Evolutionary conservation across 2,329 filamentous ascomycete genomes (phyloP).

Genomic region (Gliomastix tumulicola): DNA sequence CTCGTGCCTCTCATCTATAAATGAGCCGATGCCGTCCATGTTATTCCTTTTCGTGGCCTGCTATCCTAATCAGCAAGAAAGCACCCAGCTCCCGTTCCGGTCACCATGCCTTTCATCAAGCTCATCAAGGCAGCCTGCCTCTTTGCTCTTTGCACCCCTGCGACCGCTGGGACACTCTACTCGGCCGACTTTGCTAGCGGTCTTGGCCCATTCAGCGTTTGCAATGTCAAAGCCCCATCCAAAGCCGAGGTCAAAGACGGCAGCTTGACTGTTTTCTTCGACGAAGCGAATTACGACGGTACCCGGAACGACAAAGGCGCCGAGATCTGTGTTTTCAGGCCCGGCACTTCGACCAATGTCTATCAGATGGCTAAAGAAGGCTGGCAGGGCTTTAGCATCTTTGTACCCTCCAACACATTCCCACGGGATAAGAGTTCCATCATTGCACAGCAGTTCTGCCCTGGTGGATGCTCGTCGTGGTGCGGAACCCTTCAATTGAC

Average conservation of each 20-base stretch:
- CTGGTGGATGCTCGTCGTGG: background rate
- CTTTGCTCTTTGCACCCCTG: background rate
- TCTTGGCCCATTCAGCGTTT: background rate
- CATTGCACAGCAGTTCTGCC: background rate
- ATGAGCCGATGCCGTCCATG: no score
- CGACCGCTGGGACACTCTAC: background rate
- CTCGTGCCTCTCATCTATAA: no score
- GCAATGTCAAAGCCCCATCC: background rate
- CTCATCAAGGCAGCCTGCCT: no score
- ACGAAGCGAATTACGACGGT: background rate
- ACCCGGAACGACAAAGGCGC: background rate
- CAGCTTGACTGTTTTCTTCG: background rate
- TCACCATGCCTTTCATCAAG: no score
- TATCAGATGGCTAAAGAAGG: background rate
- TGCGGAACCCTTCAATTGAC: background rate
- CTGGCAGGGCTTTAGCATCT: background rate
- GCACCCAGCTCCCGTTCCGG: no score
- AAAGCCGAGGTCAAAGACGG: background rate
- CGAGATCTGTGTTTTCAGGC: background rate
- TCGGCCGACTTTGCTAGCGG: background rate
- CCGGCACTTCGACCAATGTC: background rate
- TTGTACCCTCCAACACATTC: background rate
- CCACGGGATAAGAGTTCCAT: background rate
- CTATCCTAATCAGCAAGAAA: no score
- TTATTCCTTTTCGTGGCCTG: no score